Evolutionary conservation across 768 basidiomycete genomes (phyloP), one percentile per base, ranked within the genome.

Genomic region (Piloderma croceum): DNA sequence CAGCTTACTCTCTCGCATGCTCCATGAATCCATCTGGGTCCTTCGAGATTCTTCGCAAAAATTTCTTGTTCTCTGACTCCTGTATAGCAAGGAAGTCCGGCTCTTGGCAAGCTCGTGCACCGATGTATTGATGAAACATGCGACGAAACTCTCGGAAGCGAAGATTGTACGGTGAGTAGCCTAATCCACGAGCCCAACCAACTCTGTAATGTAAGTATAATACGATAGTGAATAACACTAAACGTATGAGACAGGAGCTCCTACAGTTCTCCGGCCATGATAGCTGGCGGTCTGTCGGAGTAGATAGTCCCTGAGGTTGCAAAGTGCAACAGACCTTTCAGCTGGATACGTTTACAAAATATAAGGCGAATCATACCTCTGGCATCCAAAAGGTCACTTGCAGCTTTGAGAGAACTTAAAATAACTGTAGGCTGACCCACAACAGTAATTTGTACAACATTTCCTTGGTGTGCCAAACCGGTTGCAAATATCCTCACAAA

Each of bases 131-230:
- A 15, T 62, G 54, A 46, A 63, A 61, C 7, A 67, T 42, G 12
- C 57, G 49, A 17, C 65, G 51, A 39, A 66, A 55, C 36, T 63
- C 62, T 23, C 56, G 54, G 49, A 66, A 66, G 7, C 63, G 62
- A 4, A 50, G 43, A 34, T 53, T 53, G 21, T 58, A 47, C 23
- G 62, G 57, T 3, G 59, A 51, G 36, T 66, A 66, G 7, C 64
- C 63, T 3, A 66, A 43, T 0, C 63, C 64, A 17, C 50, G 54
- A 17, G 61, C 48, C 62, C 63, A 64, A 3, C 65, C 63, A 2
- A 62, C 59, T 0, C 62, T 64, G 35, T 38, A 17, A 29, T 10
- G 29, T 5, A n/a, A n/a, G n/a, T n/a, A n/a, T n/a, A n/a, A 47
- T 29, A 15, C 15, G 9, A 9, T 29, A 29, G 27, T 29, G 27